These are phyloP conservation scores for Globisporangium viniferum DNA, from an alignment of 352 stramenopile species.

Conservation along the genomic window DNA sequence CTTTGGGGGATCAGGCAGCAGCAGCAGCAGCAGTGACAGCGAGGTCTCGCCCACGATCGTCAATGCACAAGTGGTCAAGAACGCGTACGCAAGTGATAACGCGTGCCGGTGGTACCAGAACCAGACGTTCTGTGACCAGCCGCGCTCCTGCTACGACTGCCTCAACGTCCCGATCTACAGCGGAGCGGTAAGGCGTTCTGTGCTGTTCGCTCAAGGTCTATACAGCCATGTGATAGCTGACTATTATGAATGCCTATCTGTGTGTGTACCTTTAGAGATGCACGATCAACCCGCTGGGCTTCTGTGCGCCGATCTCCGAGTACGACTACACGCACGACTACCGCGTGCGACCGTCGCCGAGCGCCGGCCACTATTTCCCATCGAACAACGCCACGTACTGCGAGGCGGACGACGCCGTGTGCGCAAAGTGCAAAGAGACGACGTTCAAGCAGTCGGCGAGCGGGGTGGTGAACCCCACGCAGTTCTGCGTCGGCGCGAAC, in stretches of 20 bases:
- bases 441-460: slow-evolving; percentile 28
- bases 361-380: slow-evolving; percentile 49
- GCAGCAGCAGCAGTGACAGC: slow-evolving; percentile 10
- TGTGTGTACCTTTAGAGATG: slow-evolving; percentile 26
- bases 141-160: slow-evolving; percentile 60
- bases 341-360: slow-evolving; percentile 25
- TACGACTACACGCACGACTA: slow-evolving; percentile 46
- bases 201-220: neutral
- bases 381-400: slow-evolving; percentile 64
- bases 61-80: slow-evolving; percentile 20
- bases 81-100: slow-evolving; percentile 34
- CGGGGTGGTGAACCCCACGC: slow-evolving; percentile 24
- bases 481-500: slow-evolving; percentile 41
- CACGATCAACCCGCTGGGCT: slow-evolving; percentile 51
- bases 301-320: slow-evolving; percentile 42
- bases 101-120: slow-evolving; percentile 69
- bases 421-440: slow-evolving; percentile 20
- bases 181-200: slow-evolving; percentile 9
- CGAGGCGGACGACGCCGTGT: slow-evolving; percentile 31
- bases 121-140: slow-evolving; percentile 44
- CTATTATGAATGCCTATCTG: neutral
- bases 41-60: neutral
- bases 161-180: slow-evolving; percentile 40
- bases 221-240: neutral
- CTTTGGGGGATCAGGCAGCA: slow-evolving; percentile 14